A percentile compares a stretch with the other conserved stretches of the same genome.
These are phyloP conservation scores for Pythium coloratum DNA, from an alignment of 352 stramenopile species.

Conservation along the genomic window DNA sequence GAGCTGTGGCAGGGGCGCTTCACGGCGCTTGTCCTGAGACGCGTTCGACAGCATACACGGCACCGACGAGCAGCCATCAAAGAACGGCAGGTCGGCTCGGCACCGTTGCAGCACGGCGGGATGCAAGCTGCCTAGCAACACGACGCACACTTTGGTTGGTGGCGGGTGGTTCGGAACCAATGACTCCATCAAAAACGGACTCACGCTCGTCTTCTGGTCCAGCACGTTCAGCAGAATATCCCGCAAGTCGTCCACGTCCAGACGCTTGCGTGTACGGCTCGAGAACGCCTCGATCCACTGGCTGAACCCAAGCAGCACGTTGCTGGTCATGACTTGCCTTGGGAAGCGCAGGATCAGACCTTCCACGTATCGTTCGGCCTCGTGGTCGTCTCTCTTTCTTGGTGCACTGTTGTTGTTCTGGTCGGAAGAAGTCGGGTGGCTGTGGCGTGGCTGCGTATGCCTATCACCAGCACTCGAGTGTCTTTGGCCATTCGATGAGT, in stretches of 20 bases:
- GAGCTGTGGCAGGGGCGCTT: slow-evolving; percentile 61
- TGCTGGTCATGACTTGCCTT: slow-evolving; percentile 54
- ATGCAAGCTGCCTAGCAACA: slow-evolving; percentile 70
- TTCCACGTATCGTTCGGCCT: slow-evolving; percentile 51
- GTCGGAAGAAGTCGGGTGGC: slow-evolving; percentile 5
- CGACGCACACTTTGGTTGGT: slow-evolving; percentile 71
- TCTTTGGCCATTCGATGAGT: neutral
- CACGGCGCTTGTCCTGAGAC: slow-evolving; percentile 47
- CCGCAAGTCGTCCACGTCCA: slow-evolving; percentile 66
- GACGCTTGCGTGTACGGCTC: slow-evolving; percentile 36
- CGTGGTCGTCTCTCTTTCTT: slow-evolving; percentile 25
- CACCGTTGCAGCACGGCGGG: slow-evolving; percentile 71
- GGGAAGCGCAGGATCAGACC: slow-evolving; percentile 70
- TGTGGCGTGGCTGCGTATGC: neutral
- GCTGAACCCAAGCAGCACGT: slow-evolving; percentile 73
- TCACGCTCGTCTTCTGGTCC: slow-evolving; percentile 31
- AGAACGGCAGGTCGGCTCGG: slow-evolving; percentile 66
- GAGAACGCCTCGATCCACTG: slow-evolving; percentile 59
- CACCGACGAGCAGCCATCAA: slow-evolving; percentile 69
- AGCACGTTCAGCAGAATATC: slow-evolving; percentile 58
- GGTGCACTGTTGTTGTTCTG: slow-evolving; percentile 4
- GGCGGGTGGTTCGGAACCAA: slow-evolving; percentile 40
- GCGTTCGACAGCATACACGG: slow-evolving; percentile 67
- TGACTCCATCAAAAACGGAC: slow-evolving; percentile 57
- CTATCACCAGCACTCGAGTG: neutral